Evolutionary conservation across 2,329 filamentous ascomycete species (phyloP).

Genomic region (Aphanocladium album): DNA sequence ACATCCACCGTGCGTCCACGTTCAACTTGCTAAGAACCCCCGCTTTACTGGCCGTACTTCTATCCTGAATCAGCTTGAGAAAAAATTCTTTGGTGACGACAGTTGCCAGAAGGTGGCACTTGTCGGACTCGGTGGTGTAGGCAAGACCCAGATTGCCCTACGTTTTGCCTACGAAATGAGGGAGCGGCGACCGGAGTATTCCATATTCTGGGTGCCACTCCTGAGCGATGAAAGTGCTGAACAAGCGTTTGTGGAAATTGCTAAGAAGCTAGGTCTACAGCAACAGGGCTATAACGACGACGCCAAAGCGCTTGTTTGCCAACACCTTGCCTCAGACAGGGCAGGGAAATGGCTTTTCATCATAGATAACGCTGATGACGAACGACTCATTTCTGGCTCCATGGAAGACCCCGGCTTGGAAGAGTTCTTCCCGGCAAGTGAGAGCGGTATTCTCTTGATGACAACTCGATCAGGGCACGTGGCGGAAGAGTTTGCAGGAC

Average conservation of each 20-base stretch:
- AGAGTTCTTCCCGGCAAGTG: slow-evolving; percentile 25
- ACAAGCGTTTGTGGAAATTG: slow-evolving; percentile 32
- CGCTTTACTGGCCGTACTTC: neutral
- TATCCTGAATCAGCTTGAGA: neutral
- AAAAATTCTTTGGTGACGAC: neutral
- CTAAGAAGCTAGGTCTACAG: slow-evolving; percentile 26
- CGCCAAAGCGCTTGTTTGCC: slow-evolving; percentile 53
- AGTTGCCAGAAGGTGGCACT: neutral
- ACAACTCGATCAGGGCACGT: slow-evolving; percentile 32
- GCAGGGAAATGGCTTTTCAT: slow-evolving; percentile 35
- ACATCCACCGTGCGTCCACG: neutral
- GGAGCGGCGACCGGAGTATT: slow-evolving; percentile 28
- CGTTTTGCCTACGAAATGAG: slow-evolving; percentile 30
- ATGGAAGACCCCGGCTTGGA: slow-evolving; percentile 18
- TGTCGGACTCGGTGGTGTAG: neutral
- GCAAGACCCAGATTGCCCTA: neutral
- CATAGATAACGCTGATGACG: slow-evolving; percentile 39
- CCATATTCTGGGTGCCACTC: slow-evolving; percentile 40
- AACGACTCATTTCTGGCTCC: slow-evolving; percentile 20
- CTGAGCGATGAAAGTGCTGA: slow-evolving; percentile 33
- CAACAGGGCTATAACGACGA: slow-evolving; percentile 43
- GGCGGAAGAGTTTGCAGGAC: slow-evolving; percentile 21
- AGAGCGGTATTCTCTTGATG: slow-evolving; percentile 29
- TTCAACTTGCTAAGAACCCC: neutral
- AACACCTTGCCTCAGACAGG: slow-evolving; percentile 22